Base-by-base conservation (phyloP, 371 early-diverging fungal genomes). In the Mortierella sp. region DNA sequence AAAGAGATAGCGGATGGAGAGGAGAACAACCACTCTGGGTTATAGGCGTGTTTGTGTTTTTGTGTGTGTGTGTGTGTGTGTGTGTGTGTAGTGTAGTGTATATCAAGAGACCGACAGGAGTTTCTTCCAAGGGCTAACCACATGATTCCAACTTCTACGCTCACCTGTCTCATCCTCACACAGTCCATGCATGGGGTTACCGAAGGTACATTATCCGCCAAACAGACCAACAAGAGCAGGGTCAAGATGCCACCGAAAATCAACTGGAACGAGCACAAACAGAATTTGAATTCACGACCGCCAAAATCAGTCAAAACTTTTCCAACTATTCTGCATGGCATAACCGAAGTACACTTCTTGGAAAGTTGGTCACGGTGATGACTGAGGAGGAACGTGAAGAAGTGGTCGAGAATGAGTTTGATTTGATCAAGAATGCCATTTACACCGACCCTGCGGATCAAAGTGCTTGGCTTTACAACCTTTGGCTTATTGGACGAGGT, bases 301-400 rank as follows among this genome's bases (percentile, higher is more conserved):
- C 77, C 29, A 97, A 97, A 81, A 95, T 98, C 72, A 84, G 87
- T 37, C 90, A 93, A 74, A 95, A 92, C 80, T 97, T 96, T 79
- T 94, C 96, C 37, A 98, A 98, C 83, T 96, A 92, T 72, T 95
- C 97, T 4, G 98, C 98, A n/a, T 98, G 99, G 99, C 97, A 97
- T 76, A 92, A 96, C 72, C 82, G 99, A 43, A 92, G 92, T 63
- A 95, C 94, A 62, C 80, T 96, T 5, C 76, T 97, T 15, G 91
- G 93, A 18, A 80, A 85, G 16, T 81, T 92, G 29, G 87, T 92
- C 1, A 44, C 70, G 11, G 60, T 77, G 0, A 82, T 85, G 83
- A 69, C 83, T 19, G 61, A 67, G 7, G 81, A 86, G 43, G 86
- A 85, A 43, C 64, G 57, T 50, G 28, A 68, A 28, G 29, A 50